Evolutionary conservation across 202 grass and related monocot genomes (phyloP), one percentile per base, ranked within the genome.

Genomic region (Zoysia matrella): DNA sequence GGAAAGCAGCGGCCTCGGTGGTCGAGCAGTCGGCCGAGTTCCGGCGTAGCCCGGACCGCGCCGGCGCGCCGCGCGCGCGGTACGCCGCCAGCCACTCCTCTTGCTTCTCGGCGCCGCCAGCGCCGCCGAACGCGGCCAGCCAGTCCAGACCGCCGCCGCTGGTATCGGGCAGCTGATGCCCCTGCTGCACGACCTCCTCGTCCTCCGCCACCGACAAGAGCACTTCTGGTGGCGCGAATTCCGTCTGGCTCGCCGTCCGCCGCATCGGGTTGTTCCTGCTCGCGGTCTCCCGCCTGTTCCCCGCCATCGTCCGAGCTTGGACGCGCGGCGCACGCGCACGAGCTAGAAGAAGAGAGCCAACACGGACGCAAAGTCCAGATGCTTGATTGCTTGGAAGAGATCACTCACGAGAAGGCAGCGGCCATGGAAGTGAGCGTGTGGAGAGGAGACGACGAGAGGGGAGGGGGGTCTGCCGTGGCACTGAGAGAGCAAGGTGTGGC

Each of bases 221-320:
- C 63, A 73, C 79, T 0, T 91, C 73, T 43, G 85, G 80, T 8
- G 86, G 69, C 40, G 83, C 48, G 83, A 98, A 93, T 89, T 93
- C 90, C 60, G 84, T 95, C 95, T 92, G 56, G 90, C 95, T 98
- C 64, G 92, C 87, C 14, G 92, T 98, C 36, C 82, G 65, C 71
- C 86, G 82, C 95, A 98, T 90, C 79, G 73, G 43, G 30, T 36
- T 36, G 62, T 80, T 84, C 73, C 65, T 85, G 64, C 42, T 89
- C 68, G 72, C 61, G 47, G 88, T 62, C 82, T 89, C 93, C 55
- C 84, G 82, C 61, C 69, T 82, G 69, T 81, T 74, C 60, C 42
- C 60, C n/a, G 46, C 3, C 13, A 36, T 41, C 64, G 6, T 6
- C 41, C 40, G 7, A 22, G 9, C 39, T 14, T 42, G 16, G 12